Percentiles rank a stretch among this genome's conserved stretches.
Evolutionary conservation across 2,329 filamentous ascomycete species (phyloP).

Genomic region (Ophiosphaerella narmari): DNA sequence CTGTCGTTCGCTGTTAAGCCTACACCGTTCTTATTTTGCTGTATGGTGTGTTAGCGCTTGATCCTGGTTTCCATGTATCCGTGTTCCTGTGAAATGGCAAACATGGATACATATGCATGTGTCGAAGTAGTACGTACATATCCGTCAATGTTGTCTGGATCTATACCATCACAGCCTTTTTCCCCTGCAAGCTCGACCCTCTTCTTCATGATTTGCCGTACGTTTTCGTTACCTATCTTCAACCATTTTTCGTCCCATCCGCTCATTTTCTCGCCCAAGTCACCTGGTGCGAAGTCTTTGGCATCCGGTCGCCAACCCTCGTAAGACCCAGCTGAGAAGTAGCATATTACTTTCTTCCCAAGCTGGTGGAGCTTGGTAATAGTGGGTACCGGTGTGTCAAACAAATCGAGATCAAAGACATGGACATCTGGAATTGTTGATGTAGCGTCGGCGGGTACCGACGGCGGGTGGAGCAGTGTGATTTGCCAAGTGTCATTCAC

Average conservation of each 20-base stretch:
- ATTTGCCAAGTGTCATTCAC: conserved; percentile 66
- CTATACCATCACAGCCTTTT: conserved; percentile 71
- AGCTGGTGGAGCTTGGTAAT: conserved; percentile 56
- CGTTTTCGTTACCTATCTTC: conserved; percentile 60
- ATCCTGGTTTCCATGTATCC: neutral
- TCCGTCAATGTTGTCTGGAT: conserved; percentile 73
- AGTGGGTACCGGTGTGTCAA: conserved; percentile 55
- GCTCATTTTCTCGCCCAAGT: conserved; percentile 63
- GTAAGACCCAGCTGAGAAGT: conserved; percentile 73
- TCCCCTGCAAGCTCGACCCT: conserved; percentile 63
- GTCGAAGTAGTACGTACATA: conserved; percentile 52
- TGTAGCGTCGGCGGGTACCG: conserved; percentile 11
- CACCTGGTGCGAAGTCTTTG: conserved; percentile 57
- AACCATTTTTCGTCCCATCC: conserved; percentile 75
- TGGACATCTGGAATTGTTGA: conserved; percentile 54
- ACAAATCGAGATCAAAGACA: conserved; percentile 67
- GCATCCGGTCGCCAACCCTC: conserved; percentile 67
- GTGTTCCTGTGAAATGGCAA: too few species aligned
- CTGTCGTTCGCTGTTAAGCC: conserved; percentile 61
- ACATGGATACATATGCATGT: too few species aligned
- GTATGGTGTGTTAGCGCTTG: neutral
- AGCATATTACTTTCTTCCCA: conserved; percentile 70
- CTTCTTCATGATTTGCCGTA: conserved; percentile 67
- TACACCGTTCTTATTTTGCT: conserved; percentile 65
- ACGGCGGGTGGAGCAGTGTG: conserved; percentile 51